Evolutionary conservation across 495 filamentous ascomycete species (phyloP), one percentile per base, ranked within the genome.

Genomic region (Penicillium argentinense): DNA sequence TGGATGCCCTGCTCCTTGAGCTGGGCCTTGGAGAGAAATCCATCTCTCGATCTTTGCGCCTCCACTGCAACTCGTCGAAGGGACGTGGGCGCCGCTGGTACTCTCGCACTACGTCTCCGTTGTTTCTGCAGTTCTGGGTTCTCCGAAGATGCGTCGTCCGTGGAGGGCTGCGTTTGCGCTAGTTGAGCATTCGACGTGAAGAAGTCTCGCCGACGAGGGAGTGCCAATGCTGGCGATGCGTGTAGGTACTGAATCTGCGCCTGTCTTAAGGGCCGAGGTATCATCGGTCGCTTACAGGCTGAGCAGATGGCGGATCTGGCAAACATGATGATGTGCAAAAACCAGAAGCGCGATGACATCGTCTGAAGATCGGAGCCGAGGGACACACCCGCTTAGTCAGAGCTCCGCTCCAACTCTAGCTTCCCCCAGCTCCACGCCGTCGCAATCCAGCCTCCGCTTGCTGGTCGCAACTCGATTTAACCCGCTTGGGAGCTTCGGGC

Each of bases 41-140:
- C 68, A 62, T 81, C 75, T 46, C 68, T 76, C 7, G 79, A 80
- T 44, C 79, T 70, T 60, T 83, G 79, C 41, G 80, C 80, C 49
- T 82, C 80, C 2, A 80, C 77, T 9, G 80, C 80, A 14, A 83
- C 80, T 48, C 77, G 67, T 21, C 79, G 69, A 32, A 83, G 48
- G 8, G 80, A 83, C 6, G 74, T 79, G 12, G 76, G 72, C 6
- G 74, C 75, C 34, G 78, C 73, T 4, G 77, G 72, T 8, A 64
- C 63, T 47, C 79, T 66, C 12, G 57, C 50, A 23, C 62, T 51
- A 45, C 78, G 74, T 45, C 70, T 65, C 42, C 73, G 76, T 50
- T 71, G 67, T 11, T 67, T 64, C 42, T 71, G 63, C 9, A 55
- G 50, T 16, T 68, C 62, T 24, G 29, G 12, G 0, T 23, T 19